Evolutionary conservation across 176 grass and related monocot species (phyloP).

Genomic region (Stipa capillata): DNA sequence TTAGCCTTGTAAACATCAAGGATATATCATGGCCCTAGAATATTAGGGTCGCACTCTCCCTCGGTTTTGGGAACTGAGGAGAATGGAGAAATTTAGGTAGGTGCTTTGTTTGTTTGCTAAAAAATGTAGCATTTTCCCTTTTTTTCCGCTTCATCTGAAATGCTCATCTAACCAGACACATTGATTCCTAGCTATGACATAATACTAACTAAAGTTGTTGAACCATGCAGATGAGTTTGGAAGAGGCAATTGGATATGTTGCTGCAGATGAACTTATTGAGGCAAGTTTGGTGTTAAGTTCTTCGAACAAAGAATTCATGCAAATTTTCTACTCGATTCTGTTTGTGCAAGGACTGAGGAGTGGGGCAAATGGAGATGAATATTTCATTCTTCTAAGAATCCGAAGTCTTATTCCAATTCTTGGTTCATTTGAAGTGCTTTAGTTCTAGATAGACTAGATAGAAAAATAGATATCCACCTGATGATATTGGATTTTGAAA

Average conservation of each 20-base stretch:
- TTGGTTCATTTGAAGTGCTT: neutral
- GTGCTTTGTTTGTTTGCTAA: neutral
- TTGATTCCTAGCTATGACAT: neutral
- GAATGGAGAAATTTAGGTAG: neutral
- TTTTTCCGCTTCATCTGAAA: neutral
- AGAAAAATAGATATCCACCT: neutral
- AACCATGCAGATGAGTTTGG: conserved; percentile 85
- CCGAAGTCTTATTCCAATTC: neutral
- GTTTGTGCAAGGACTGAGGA: neutral
- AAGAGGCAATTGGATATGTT: conserved; percentile 99
- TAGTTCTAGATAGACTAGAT: neutral
- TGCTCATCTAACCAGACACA: neutral
- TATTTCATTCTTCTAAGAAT: conserved; percentile 8
- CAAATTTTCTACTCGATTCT: neutral
- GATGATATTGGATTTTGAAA: neutral
- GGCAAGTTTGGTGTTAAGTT: conserved; percentile 42
- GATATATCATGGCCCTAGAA: neutral
- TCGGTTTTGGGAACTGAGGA: neutral
- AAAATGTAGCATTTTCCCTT: neutral
- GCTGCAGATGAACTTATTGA: conserved; percentile 98
- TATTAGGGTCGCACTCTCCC: neutral
- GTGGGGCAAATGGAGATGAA: neutral
- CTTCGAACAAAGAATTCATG: neutral
- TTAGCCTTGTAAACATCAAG: conserved; percentile 2
- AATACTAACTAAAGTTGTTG: conserved; percentile 23